A percentile compares a stretch with the other conserved stretches of the same genome.
Conservation (phyloP, 192 early-diverging fungal species). For the Oehlia diaphana region DNA sequence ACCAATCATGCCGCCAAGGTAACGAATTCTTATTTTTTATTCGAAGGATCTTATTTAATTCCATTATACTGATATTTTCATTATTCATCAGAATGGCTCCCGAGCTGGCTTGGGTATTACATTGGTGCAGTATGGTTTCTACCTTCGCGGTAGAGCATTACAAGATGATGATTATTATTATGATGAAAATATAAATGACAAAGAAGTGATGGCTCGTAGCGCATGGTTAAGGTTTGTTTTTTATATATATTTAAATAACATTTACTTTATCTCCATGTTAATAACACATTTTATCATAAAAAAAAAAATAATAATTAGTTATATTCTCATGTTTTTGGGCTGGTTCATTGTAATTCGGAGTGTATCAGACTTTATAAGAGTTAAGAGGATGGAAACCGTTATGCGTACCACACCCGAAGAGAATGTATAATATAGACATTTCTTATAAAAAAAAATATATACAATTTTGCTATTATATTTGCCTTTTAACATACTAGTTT, state of each 20-base stretch:
- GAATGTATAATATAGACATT: slow-evolving; percentile 11
- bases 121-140: slow-evolving; percentile 75
- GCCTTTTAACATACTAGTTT: no score
- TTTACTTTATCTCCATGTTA: slow-evolving; percentile 42
- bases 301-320: slow-evolving; percentile 44
- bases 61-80: neutral
- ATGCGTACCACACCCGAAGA: slow-evolving; percentile 43
- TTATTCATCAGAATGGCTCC: slow-evolving; percentile 58
- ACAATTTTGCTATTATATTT: no score
- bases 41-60: neutral
- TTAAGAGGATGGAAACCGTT: slow-evolving; percentile 69
- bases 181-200: slow-evolving; percentile 35
- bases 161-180: slow-evolving; percentile 23
- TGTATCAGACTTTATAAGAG: slow-evolving; percentile 69
- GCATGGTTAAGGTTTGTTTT: slow-evolving; percentile 34
- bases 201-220: slow-evolving; percentile 36
- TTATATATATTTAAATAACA: neutral
- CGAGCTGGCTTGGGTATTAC: slow-evolving; percentile 80
- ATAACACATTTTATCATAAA: slow-evolving; percentile 32
- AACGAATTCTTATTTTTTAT: neutral
- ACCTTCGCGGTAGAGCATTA: slow-evolving; percentile 57
- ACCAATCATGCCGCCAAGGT: slow-evolving; percentile 85
- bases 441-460: no score
- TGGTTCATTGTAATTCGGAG: slow-evolving; percentile 72
- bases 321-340: slow-evolving; percentile 74